Conservation (phyloP, 1,284 basidiomycete species). For the Ustanciosporium gigantosporum region DNA sequence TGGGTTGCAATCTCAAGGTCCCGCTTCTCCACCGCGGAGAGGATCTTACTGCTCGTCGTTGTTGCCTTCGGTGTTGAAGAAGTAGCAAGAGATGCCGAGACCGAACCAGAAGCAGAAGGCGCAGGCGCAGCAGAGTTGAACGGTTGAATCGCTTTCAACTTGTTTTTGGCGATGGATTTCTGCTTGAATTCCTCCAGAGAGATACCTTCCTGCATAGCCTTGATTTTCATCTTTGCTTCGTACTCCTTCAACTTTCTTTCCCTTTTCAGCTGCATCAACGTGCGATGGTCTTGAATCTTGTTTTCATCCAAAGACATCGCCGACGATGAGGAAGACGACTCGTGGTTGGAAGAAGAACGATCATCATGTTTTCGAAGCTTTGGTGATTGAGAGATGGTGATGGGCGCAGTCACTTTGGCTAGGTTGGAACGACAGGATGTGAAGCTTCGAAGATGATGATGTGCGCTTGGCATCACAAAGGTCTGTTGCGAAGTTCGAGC, state of each 20-base stretch:
- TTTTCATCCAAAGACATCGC: too few species aligned
- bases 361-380: too few species aligned
- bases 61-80: neutral
- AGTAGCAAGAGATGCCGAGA: conserved; percentile 1
- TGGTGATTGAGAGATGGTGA: too few species aligned
- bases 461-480: too few species aligned
- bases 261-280: conserved; percentile 27
- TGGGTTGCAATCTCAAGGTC: conserved; percentile 30
- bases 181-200: conserved; percentile 41
- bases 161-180: conserved; percentile 4
- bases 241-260: conserved; percentile 52
- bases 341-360: too few species aligned
- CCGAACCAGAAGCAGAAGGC: conserved; percentile 2
- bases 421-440: too few species aligned
- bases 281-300: conserved; percentile 12
- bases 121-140: neutral
- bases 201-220: conserved; percentile 47
- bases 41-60: neutral
- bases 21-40: conserved; percentile 30
- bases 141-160: neutral
- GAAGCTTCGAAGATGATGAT: too few species aligned
- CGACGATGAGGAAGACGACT: too few species aligned
- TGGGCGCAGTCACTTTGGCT: too few species aligned
- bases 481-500: too few species aligned
- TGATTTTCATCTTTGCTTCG: conserved; percentile 46